These are phyloP conservation scores for Gymnopus androsaceus DNA, from an alignment of 1,284 basidiomycete genomes.

Conservation along the genomic window DNA sequence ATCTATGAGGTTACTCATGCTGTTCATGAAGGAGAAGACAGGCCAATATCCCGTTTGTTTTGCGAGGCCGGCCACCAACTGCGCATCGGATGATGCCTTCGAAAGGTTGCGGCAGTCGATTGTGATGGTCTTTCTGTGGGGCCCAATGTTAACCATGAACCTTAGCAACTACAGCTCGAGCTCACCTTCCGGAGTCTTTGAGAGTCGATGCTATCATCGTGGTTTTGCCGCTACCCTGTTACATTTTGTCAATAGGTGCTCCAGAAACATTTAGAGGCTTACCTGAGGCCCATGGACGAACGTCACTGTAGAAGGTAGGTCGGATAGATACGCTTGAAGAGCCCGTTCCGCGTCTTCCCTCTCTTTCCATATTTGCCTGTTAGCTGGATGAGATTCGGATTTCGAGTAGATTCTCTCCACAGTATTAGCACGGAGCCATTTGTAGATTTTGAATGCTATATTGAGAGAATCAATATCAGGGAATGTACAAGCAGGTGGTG, in stretches of 20 bases:
- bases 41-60: slow-evolving; percentile 90
- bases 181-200: slow-evolving; percentile 60
- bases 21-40: slow-evolving; percentile 87
- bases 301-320: slow-evolving; percentile 63
- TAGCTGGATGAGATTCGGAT: slow-evolving; percentile 19
- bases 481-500: no score
- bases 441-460: slow-evolving; percentile 61
- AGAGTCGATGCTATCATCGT: slow-evolving; percentile 68
- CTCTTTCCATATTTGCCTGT: slow-evolving; percentile 75
- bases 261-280: no score
- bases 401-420: slow-evolving; percentile 46
- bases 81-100: slow-evolving; percentile 72
- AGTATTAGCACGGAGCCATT: slow-evolving; percentile 67
- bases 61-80: slow-evolving; percentile 72
- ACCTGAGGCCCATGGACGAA: slow-evolving; percentile 92
- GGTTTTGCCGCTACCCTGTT: slow-evolving; percentile 88
- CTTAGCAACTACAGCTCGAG: slow-evolving; percentile 7
- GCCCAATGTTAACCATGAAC: background rate
- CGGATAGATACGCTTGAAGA: slow-evolving; percentile 71
- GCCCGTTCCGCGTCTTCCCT: slow-evolving; percentile 74
- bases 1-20: slow-evolving; percentile 86
- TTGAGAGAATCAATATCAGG: slow-evolving; percentile 2
- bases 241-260: no score
- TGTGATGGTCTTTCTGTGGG: slow-evolving; percentile 63
- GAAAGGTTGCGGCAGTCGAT: slow-evolving; percentile 85